These are phyloP conservation scores for Vararia minispora DNA, from an alignment of 768 basidiomycete genomes.

Conservation along the genomic window DNA sequence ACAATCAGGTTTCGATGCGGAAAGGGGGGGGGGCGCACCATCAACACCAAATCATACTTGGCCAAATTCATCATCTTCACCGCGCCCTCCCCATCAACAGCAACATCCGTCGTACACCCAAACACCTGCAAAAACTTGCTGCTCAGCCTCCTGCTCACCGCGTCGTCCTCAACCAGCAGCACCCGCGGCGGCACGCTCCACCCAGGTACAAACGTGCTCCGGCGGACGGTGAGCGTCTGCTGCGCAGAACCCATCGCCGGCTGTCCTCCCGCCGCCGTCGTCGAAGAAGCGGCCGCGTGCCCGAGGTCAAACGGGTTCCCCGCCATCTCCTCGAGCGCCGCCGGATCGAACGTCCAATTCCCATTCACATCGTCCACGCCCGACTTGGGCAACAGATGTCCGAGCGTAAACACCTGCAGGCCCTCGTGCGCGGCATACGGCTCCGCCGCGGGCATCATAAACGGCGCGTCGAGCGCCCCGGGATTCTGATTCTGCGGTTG, in stretches of 20 bases:
- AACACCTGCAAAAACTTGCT: conserved; percentile 94
- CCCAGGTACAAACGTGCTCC: conserved; percentile 76
- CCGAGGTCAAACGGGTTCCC: conserved; percentile 5
- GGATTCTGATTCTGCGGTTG: conserved; percentile 8
- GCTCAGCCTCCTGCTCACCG: conserved; percentile 77
- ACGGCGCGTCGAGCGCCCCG: neutral
- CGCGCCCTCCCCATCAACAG: conserved; percentile 85
- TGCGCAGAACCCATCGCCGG: conserved; percentile 12
- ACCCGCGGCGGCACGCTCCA: conserved; percentile 91
- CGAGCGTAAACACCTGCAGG: conserved; percentile 71
- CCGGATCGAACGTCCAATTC: conserved; percentile 49
- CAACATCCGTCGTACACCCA: conserved; percentile 90
- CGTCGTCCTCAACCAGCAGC: conserved; percentile 91
- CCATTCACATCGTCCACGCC: conserved; percentile 39
- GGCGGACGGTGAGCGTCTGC: conserved; percentile 53
- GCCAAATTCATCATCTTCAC: conserved; percentile 95
- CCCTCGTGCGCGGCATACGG: conserved; percentile 40
- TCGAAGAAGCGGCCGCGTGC: neutral
- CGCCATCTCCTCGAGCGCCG: conserved; percentile 18
- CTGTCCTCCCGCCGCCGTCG: conserved; percentile 1
- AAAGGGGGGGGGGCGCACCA: conserved; percentile 43
- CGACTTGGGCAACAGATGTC: conserved; percentile 57
- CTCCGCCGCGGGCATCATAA: conserved; percentile 11
- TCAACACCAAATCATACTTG: conserved; percentile 92
- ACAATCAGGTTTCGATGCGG: neutral